Conservation (phyloP, 345 rosid species). For the Zanthoxylum bungeanum region DNA sequence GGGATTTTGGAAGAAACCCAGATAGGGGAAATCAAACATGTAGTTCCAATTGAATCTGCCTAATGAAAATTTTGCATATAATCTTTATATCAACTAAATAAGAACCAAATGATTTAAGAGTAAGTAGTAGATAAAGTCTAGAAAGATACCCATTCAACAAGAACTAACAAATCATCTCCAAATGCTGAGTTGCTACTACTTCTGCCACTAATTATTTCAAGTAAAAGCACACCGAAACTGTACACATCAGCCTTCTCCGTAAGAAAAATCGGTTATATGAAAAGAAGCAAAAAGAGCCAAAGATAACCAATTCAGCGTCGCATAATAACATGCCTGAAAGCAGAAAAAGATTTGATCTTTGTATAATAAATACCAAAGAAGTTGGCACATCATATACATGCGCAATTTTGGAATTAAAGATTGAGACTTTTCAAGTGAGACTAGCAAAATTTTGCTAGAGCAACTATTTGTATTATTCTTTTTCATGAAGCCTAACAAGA, state of each 20-base stretch:
- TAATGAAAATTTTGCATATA: background rate
- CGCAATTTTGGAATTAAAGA: background rate
- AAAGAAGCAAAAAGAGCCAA: conserved; percentile 1
- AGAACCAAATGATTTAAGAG: background rate
- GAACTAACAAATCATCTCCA: conserved; percentile 60
- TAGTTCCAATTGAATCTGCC: too few species aligned
- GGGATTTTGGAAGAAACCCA: too few species aligned
- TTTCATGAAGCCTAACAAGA: background rate
- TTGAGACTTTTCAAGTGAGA: too few species aligned
- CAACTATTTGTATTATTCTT: background rate
- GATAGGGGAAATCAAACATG: too few species aligned
- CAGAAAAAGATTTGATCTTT: background rate
- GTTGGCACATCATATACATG: background rate
- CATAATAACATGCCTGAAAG: background rate
- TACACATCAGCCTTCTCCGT: conserved; percentile 94
- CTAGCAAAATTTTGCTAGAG: background rate
- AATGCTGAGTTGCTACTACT: conserved; percentile 81
- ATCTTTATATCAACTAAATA: background rate
- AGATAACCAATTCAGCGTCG: background rate
- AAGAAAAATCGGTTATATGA: background rate
- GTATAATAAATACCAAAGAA: background rate
- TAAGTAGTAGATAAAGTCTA: background rate
- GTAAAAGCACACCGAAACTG: conserved; percentile 83
- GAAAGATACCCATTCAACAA: conserved; percentile 91
- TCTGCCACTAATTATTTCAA: conserved; percentile 79